A percentile compares a stretch with the other conserved stretches of the same genome.
These are phyloP conservation scores for Ceratonia siliqua DNA, from an alignment of 306 rosid genomes.

Conservation along the genomic window DNA sequence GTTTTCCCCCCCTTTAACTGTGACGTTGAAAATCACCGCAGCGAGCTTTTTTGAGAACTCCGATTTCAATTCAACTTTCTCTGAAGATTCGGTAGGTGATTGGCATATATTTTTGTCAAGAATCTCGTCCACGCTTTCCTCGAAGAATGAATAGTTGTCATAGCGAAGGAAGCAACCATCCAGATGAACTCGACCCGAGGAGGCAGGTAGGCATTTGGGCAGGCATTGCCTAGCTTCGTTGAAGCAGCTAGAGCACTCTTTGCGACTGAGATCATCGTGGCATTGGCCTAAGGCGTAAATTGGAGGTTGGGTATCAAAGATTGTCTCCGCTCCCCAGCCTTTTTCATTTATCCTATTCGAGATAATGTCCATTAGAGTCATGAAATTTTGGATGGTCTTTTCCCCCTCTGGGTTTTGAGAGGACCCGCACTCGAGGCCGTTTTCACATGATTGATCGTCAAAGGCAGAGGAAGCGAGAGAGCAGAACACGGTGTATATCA, in stretches of 20 bases:
- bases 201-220: conserved; percentile 40
- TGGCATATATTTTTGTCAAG: conserved; percentile 35
- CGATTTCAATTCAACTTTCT: not conserved
- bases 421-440: conserved; percentile 39
- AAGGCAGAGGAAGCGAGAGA: not conserved
- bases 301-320: not conserved
- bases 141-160: conserved; percentile 42
- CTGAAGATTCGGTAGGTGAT: not conserved
- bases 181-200: conserved; percentile 45
- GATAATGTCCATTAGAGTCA: conserved; percentile 34
- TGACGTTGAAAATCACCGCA: conserved; percentile 36
- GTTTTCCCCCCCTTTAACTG: conserved; percentile 5
- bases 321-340: conserved; percentile 34
- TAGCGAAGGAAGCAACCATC: conserved; percentile 65
- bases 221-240: conserved; percentile 28
- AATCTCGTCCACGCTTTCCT: conserved; percentile 18
- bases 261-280: conserved; percentile 32
- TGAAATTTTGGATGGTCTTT: conserved; percentile 20
- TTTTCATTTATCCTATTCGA: conserved; percentile 21
- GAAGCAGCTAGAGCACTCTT: conserved; percentile 45
- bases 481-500: not conserved
- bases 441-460: not conserved
- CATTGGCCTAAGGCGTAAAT: conserved; percentile 53
- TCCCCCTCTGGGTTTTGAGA: not conserved
- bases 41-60: conserved; percentile 7